Conservation (phyloP, 768 basidiomycete species). For the Mycena albidolilacea region DNA sequence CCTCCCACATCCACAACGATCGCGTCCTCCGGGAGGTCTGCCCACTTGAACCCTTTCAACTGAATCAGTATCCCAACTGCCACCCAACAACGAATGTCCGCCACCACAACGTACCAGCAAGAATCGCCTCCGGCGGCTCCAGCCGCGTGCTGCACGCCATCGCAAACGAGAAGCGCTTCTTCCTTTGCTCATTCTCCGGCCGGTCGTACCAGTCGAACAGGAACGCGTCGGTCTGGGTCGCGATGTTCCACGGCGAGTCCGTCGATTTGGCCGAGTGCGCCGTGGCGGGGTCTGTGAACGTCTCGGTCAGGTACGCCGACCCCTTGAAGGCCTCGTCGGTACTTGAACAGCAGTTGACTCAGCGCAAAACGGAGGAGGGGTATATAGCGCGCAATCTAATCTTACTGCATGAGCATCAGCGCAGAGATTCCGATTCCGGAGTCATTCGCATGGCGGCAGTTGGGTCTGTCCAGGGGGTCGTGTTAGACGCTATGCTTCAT, state of each 20-base stretch:
- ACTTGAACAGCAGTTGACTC: conserved; percentile 1
- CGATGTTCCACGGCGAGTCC: conserved; percentile 40
- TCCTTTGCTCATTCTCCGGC: conserved; percentile 28
- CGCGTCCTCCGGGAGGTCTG: conserved; percentile 17
- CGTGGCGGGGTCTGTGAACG: conserved; percentile 26
- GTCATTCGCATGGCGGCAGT: conserved; percentile 31
- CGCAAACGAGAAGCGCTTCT: conserved; percentile 30
- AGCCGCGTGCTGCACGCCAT: conserved; percentile 32
- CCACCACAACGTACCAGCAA: conserved; percentile 7
- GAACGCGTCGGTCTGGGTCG: conserved; percentile 27
- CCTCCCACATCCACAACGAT: conserved; percentile 38
- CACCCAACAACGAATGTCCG: neutral
- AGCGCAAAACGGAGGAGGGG: neutral
- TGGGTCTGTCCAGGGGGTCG: conserved; percentile 22
- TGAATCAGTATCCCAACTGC: neutral
- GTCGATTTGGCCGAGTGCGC: conserved; percentile 18
- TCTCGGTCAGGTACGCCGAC: conserved; percentile 27
- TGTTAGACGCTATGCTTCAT: neutral
- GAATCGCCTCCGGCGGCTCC: conserved; percentile 31
- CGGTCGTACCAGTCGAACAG: conserved; percentile 39
- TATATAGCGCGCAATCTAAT: neutral
- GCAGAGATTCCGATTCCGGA: conserved; percentile 24
- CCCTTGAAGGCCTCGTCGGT: conserved; percentile 38
- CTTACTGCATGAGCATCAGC: conserved; percentile 28
- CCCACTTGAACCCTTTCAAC: conserved; percentile 34